Evolutionary conservation across 2,329 filamentous ascomycete species (phyloP), one percentile per base, ranked within the genome.

Genomic region (Alternaria burnsii): DNA sequence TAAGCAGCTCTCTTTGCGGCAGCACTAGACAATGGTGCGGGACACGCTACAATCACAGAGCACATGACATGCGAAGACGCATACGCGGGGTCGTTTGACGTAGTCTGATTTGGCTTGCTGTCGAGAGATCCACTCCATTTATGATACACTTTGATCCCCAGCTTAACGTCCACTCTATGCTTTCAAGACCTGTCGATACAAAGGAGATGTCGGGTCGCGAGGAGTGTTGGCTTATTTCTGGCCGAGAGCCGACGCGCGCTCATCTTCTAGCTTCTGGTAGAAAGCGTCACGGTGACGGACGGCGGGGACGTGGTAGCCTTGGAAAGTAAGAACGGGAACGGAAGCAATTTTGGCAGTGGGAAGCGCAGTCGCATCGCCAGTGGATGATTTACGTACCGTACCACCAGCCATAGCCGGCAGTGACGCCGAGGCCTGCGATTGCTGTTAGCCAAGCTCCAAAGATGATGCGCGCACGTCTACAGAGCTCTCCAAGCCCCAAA

Each of bases 391-490:
- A 84, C 82, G 66, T 83, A 83, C 81, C 87, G 82, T 90, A 90
- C 88, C 88, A 90, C 83, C 85, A 90, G 76, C 85, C 83, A 80
- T 89, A 90, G 70, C 87, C 88, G 77, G 83, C 82, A 69, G 86
- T 82, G 68, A 85, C 83, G 72, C 87, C 87, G 76, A 89, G 85
- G 79, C 87, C 87, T 89, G 67, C 48, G 42, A 48, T 46, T 55
- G 59, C 59, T 50, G 67, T 77, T 65, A 77, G 72, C 57, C 40
- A 46, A 68, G 66, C 59, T 70, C 43, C 52, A 41, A 40, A 55
- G 50, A 26, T n/a, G 28, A 20, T 14, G n/a, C 48, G 34, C 62
- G 54, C 60, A 56, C 46, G 36, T 36, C 32, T 28, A 34, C 24
- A 52, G 50, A 61, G 58, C 61, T 59, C 40, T n/a, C 12, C 5